Conservation (phyloP, 2,329 filamentous ascomycete genomes). For the Coniochaeta sp. region DNA sequence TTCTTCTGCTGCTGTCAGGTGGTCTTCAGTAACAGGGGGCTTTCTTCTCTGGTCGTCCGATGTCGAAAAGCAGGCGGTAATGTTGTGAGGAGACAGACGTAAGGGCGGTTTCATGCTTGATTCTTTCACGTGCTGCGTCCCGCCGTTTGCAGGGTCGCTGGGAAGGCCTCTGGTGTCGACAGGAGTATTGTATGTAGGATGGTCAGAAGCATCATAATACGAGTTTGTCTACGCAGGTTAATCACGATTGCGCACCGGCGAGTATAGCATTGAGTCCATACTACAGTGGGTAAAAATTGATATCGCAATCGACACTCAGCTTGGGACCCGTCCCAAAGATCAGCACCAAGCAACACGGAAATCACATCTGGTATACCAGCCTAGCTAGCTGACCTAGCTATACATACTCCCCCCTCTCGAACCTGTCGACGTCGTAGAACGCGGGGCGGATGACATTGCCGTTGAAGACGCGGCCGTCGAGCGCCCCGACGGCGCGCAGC, state of each 20-base stretch:
- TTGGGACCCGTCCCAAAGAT: too few relatives aligned
- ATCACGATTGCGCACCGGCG: too few relatives aligned
- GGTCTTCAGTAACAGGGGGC: not conserved
- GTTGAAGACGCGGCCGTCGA: constrained; percentile 82
- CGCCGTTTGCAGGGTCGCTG: not conserved
- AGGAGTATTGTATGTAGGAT: not conserved
- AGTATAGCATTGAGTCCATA: too few relatives aligned
- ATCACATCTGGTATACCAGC: too few relatives aligned
- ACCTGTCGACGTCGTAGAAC: constrained; percentile 78
- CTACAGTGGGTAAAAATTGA: too few relatives aligned
- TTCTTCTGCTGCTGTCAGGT: not conserved
- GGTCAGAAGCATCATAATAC: not conserved
- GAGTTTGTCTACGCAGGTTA: not conserved
- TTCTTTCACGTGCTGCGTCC: not conserved
- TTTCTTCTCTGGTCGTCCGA: not conserved
- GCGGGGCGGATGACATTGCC: constrained; percentile 75
- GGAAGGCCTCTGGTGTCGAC: not conserved
- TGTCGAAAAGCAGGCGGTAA: not conserved
- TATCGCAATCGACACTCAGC: too few relatives aligned
- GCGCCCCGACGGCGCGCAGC: constrained; percentile 78
- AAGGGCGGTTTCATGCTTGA: not conserved
- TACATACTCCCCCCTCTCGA: constrained; percentile 58
- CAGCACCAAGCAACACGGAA: too few relatives aligned
- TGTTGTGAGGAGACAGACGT: not conserved
- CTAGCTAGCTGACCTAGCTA: too few relatives aligned